Evolutionary conservation across 331 rosid genomes (phyloP), one percentile per base, ranked within the genome.

Genomic region (Cydonia oblonga): DNA sequence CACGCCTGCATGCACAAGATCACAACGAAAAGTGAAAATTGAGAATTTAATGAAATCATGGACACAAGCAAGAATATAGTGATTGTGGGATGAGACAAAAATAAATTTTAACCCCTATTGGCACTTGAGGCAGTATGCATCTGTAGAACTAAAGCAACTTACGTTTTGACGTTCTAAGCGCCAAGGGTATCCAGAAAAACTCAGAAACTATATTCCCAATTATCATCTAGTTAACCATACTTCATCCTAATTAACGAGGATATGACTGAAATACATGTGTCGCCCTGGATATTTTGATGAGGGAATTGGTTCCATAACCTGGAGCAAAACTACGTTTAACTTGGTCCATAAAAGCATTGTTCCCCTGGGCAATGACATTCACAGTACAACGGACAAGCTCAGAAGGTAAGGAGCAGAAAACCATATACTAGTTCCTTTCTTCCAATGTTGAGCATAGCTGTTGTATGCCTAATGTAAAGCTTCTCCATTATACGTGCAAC

Each of bases 1-100:
- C 35, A 87, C 93, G 19, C 93, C 96, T 90, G 84, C 80, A 73
- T 58, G 29, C 76, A 78, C 30, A 23, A 29, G 28, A 40, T 46
- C 57, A 25, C 16, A 14, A 26, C 2, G 5, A 68, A 62, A 58
- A 38, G 42, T 38, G 42, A 38, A 54, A 24, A 32, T 51, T 32
- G 35, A 49, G 30, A 52, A 64, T 23, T 33, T 25, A 18, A 62
- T 26, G 63, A 75, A 8, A 42, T 22, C 26, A 67, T 2, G 49
- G 53, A 68, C 42, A 16, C 53, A 25, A 13, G 9, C 4, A n/a
- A n/a, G n/a, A n/a, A n/a, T n/a, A n/a, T 5, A 35, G 52, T 15
- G 51, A 32, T 33, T 59, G 6, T 14, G 20, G 20, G 33, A 25
- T 14, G 30, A n/a, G n/a, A n/a, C 18, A 10, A 38, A 68, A 69